phyloP scores from a whole-genome alignment of 495 filamentous ascomycete genomes.

The Lophiotrema nucula region DNA sequence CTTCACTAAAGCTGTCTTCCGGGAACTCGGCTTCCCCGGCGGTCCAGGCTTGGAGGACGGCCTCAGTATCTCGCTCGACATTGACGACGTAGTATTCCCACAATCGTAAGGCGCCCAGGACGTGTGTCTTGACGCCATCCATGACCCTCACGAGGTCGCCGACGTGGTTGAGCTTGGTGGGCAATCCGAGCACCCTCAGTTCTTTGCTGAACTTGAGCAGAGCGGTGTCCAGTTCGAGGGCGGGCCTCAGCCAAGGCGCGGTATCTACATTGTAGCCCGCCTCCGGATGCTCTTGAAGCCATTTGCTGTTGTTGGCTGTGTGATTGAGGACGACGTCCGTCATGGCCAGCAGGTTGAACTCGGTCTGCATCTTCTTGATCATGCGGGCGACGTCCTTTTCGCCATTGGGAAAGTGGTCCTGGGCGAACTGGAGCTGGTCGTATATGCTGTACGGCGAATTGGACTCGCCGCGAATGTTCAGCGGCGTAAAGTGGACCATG shows the following conservation, averaged over 20 bases:
- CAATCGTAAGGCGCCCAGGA: slow-evolving; percentile 69
- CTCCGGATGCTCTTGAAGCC: slow-evolving; percentile 93
- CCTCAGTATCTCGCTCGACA: slow-evolving; percentile 68
- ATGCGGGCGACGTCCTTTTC: slow-evolving; percentile 78
- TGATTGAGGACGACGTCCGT: slow-evolving; percentile 99
- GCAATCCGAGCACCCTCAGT: slow-evolving; percentile 65
- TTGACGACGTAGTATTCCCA: slow-evolving; percentile 94
- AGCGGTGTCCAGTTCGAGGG: slow-evolving; percentile 81
- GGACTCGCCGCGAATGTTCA: slow-evolving; percentile 82
- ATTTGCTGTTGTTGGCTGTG: slow-evolving; percentile 91
- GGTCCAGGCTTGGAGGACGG: slow-evolving; percentile 70
- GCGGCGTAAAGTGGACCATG: slow-evolving; percentile 96
- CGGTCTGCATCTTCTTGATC: slow-evolving; percentile 76
- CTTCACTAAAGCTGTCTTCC: slow-evolving; percentile 44
- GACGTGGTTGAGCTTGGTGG: slow-evolving; percentile 64
- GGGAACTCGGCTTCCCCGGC: slow-evolving; percentile 52
- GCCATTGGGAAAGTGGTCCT: slow-evolving; percentile 76
- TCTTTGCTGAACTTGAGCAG: slow-evolving; percentile 73
- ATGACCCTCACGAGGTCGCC: slow-evolving; percentile 82
- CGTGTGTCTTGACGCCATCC: slow-evolving; percentile 76
- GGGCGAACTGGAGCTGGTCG: slow-evolving; percentile 86
- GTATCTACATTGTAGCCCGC: slow-evolving; percentile 93
- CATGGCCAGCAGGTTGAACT: slow-evolving; percentile 80
- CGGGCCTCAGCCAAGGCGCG: slow-evolving; percentile 88
- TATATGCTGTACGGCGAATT: slow-evolving; percentile 98